phyloP scores from a whole-genome alignment of 805 yeast species.

The Barnettozyma populi region DNA sequence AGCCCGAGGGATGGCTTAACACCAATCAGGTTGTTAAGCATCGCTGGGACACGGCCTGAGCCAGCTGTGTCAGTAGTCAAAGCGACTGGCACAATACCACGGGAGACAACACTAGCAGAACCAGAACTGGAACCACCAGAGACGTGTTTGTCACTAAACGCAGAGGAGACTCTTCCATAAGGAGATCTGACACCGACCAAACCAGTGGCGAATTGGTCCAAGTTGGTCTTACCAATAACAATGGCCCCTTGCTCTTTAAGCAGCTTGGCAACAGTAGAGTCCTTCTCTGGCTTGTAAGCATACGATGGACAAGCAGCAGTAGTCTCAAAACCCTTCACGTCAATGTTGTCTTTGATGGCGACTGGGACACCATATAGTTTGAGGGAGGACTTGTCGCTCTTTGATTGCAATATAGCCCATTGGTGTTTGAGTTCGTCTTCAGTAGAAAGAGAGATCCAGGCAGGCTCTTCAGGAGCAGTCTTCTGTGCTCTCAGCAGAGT shows the following conservation, averaged over 20 bases:
- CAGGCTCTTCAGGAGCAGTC: conserved; percentile 58
- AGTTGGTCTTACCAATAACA: conserved; percentile 86
- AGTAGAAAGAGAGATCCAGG: conserved; percentile 83
- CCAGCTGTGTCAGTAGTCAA: conserved; percentile 98
- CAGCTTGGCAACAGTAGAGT: conserved; percentile 70
- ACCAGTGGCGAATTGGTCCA: conserved; percentile 98
- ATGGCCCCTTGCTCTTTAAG: conserved; percentile 89
- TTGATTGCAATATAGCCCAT: conserved; percentile 69
- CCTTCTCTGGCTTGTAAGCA: conserved; percentile 59
- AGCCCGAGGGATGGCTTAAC: conserved; percentile 90
- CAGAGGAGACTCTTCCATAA: conserved; percentile 81
- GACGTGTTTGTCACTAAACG: conserved; percentile 72
- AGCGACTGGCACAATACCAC: conserved; percentile 84
- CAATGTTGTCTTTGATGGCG: conserved; percentile 93
- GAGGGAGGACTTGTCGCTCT: conserved; percentile 44
- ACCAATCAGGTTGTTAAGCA: conserved; percentile 85
- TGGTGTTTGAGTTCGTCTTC: conserved; percentile 63
- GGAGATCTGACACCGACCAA: conserved; percentile 94
- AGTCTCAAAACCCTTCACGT: conserved; percentile 73
- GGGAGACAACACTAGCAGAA: conserved; percentile 85
- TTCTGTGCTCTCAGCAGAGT: conserved; percentile 43
- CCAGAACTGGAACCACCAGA: conserved; percentile 97
- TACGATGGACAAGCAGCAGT: conserved; percentile 95
- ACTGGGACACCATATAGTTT: conserved; percentile 92
- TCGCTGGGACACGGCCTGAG: conserved; percentile 96